These are phyloP conservation scores for Xylaria multiplex DNA, from an alignment of 2,329 filamentous ascomycete genomes.

Conservation along the genomic window DNA sequence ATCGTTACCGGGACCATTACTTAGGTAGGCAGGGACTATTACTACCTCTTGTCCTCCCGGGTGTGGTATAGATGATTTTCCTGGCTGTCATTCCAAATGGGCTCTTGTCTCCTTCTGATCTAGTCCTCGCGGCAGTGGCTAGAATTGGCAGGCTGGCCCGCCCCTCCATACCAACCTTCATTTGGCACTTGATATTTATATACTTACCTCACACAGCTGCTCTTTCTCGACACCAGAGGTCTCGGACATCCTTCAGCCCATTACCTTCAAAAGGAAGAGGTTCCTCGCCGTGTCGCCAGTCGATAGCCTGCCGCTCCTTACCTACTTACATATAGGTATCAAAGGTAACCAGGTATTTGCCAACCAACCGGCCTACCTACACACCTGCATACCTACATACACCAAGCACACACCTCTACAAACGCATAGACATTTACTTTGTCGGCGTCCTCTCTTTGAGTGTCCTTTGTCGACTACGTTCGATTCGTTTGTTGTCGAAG, in stretches of 20 bases:
- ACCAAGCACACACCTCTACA: conserved; percentile 6
- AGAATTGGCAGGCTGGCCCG: conserved; percentile 29
- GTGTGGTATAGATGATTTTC: conserved; percentile 6
- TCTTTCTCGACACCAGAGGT: conserved; percentile 9
- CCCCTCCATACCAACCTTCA: conserved; percentile 29
- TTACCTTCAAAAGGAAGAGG: conserved; percentile 21
- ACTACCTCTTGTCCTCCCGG: conserved; percentile 2
- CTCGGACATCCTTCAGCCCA: conserved; percentile 9
- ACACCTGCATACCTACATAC: neutral
- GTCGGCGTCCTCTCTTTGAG: conserved; percentile 15
- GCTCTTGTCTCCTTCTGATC: conserved; percentile 25
- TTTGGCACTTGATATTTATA: conserved; percentile 31
- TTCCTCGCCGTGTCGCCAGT: conserved; percentile 10
- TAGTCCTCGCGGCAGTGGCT: conserved; percentile 23
- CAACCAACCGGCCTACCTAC: neutral
- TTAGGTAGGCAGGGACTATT: neutral
- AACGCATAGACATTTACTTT: neutral
- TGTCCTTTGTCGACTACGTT: conserved; percentile 34
- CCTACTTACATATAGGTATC: conserved; percentile 38
- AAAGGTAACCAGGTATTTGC: conserved; percentile 2
- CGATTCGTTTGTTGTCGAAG: conserved; percentile 28
- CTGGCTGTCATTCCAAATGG: conserved; percentile 28
- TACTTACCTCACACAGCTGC: conserved; percentile 15
- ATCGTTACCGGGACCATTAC: conserved; percentile 20
- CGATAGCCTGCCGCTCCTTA: conserved; percentile 48